Evolutionary conservation across 768 basidiomycete species (phyloP).

Genomic region (Tylopilus intermedius): DNA sequence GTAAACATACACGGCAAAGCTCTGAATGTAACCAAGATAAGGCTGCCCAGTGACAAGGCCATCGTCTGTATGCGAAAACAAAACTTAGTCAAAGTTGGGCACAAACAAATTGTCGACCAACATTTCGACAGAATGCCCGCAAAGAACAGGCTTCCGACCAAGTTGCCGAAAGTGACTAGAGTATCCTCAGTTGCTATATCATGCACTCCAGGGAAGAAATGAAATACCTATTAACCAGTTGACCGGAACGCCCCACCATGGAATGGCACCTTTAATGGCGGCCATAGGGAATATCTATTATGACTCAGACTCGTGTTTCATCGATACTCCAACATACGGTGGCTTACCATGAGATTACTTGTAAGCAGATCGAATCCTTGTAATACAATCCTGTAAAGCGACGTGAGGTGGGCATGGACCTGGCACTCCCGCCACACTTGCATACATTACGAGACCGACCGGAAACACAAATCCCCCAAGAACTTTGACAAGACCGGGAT

Average conservation of each 20-base stretch:
- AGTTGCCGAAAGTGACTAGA: slow-evolving; percentile 64
- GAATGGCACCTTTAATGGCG: slow-evolving; percentile 51
- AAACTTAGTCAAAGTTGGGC: not conserved
- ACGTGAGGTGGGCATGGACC: not conserved
- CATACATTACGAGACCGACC: slow-evolving; percentile 71
- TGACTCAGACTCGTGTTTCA: not conserved
- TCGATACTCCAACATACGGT: not conserved
- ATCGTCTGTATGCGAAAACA: slow-evolving; percentile 37
- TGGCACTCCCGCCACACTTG: not conserved
- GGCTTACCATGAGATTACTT: slow-evolving; percentile 68
- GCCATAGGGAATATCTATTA: slow-evolving; percentile 69
- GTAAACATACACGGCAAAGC: slow-evolving; percentile 53
- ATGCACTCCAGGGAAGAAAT: not conserved
- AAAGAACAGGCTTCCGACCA: slow-evolving; percentile 67
- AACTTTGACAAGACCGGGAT: slow-evolving; percentile 66
- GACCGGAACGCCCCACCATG: slow-evolving; percentile 63
- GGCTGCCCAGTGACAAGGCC: slow-evolving; percentile 57
- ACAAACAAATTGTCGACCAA: slow-evolving; percentile 29
- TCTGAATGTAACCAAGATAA: slow-evolving; percentile 48
- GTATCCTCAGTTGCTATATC: not conserved
- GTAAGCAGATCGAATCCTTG: slow-evolving; percentile 69
- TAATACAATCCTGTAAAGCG: slow-evolving; percentile 50
- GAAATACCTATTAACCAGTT: slow-evolving; percentile 64
- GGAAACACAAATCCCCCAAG: slow-evolving; percentile 69
- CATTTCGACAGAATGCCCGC: slow-evolving; percentile 61